A percentile compares a stretch with the other conserved stretches of the same genome.
Evolutionary conservation across 1,284 basidiomycete genomes (phyloP).

Genomic region (Cutaneotrichosporon curvatum): DNA sequence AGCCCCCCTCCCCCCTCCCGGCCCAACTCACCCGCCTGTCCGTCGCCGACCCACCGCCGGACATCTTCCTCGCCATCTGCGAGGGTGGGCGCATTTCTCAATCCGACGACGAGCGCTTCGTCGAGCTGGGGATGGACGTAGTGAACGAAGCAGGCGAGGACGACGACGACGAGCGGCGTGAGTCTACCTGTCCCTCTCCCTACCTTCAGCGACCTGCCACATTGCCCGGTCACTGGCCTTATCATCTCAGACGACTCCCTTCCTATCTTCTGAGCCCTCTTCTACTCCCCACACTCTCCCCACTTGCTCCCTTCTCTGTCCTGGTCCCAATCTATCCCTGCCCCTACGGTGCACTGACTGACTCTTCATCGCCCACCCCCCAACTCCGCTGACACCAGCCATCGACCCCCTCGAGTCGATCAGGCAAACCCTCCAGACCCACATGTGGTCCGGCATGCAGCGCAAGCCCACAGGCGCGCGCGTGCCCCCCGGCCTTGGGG

Average conservation of each 20-base stretch:
- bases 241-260: no score
- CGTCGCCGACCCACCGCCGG: constrained; percentile 26
- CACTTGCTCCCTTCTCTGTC: no score
- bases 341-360: background rate
- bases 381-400: constrained; percentile 17
- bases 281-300: no score
- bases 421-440: constrained; percentile 40
- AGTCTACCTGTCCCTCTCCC: constrained; percentile 15
- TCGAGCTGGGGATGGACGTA: constrained; percentile 38
- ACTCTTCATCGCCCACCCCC: no score
- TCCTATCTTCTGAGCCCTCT: no score
- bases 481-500: no score
- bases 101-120: constrained; percentile 26
- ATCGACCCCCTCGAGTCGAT: constrained; percentile 30
- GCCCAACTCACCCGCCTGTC: constrained; percentile 23
- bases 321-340: no score
- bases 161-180: constrained; percentile 41
- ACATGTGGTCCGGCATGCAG: constrained; percentile 41
- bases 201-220: no score
- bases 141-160: constrained; percentile 27
- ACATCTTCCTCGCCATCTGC: constrained; percentile 34
- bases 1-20: constrained; percentile 18
- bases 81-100: constrained; percentile 6
- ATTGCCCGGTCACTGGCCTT: no score
- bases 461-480: constrained; percentile 9